phyloP scores from a whole-genome alignment of 2,329 filamentous ascomycete genomes.

The Pseudocercospora macadamiae region DNA sequence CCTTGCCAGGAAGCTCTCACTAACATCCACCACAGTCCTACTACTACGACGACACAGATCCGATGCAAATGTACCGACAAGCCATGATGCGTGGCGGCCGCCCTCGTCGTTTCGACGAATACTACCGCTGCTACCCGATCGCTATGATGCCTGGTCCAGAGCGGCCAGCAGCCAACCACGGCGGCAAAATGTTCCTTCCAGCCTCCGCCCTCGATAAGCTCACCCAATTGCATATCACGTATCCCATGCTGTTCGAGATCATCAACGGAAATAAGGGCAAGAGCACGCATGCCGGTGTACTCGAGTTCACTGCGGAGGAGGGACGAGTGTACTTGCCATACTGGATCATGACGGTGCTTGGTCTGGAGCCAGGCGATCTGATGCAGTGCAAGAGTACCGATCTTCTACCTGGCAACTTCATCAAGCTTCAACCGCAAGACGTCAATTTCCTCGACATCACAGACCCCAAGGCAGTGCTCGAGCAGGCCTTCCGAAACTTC shows the following conservation, averaged over 20 bases:
- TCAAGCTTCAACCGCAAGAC: conserved; percentile 95
- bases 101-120: conserved; percentile 90
- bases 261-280: conserved; percentile 80
- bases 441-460: conserved; percentile 94
- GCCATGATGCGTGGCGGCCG: conserved; percentile 54
- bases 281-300: conserved; percentile 88
- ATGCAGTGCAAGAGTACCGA: conserved; percentile 95
- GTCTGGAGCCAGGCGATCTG: conserved; percentile 88
- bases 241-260: conserved; percentile 95
- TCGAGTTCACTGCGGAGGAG: conserved; percentile 97
- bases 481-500: conserved; percentile 95
- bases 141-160: conserved; percentile 92
- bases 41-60: conserved; percentile 56
- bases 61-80: conserved; percentile 57
- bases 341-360: conserved; percentile 95
- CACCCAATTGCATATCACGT: conserved; percentile 92
- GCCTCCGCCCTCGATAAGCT: conserved; percentile 96
- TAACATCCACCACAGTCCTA: conserved; percentile 30
- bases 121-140: conserved; percentile 95
- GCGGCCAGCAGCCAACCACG: conserved; percentile 87
- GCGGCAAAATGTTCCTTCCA: conserved; percentile 97
- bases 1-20: neutral
- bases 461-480: conserved; percentile 94
- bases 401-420: conserved; percentile 83
- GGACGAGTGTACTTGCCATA: conserved; percentile 94